Conservation (phyloP, 1,139 yeast genomes). For the Nematodospora anomalae region DNA sequence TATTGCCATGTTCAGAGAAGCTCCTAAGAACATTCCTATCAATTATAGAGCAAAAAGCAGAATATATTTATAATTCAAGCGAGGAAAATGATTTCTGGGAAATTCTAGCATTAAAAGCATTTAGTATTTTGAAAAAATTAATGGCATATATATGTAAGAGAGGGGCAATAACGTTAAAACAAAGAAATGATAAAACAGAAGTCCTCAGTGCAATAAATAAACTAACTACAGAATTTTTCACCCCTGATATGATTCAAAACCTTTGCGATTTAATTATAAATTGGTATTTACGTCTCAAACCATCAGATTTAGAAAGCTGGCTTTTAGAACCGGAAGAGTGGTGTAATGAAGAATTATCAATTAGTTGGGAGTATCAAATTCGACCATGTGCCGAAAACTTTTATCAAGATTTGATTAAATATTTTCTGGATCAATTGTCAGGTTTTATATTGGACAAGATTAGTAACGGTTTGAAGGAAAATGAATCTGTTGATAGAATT, state of each 20-base stretch:
- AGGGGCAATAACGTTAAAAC: constrained; percentile 67
- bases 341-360: constrained; percentile 75
- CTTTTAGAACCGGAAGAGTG: constrained; percentile 86
- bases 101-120: constrained; percentile 67
- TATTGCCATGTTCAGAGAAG: constrained; percentile 63
- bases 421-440: constrained; percentile 61
- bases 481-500: constrained; percentile 48
- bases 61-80: constrained; percentile 49
- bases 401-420: constrained; percentile 69
- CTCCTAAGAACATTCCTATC: constrained; percentile 60
- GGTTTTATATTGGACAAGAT: constrained; percentile 65
- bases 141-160: constrained; percentile 62
- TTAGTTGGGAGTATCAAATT: constrained; percentile 81
- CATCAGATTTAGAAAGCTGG: constrained; percentile 82
- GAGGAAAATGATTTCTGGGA: constrained; percentile 74
- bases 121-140: constrained; percentile 63
- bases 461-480: constrained; percentile 45
- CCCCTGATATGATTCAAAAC: constrained; percentile 52
- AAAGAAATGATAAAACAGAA: constrained; percentile 61
- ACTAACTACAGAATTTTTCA: constrained; percentile 56
- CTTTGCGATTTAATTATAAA: constrained; percentile 66
- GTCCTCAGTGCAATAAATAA: constrained; percentile 55
- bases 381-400: constrained; percentile 88
- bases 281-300: constrained; percentile 72
- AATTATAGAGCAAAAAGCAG: constrained; percentile 63